phyloP scores from a whole-genome alignment of 2,329 filamentous ascomycete species.

The Proliferodiscus dingleyae region DNA sequence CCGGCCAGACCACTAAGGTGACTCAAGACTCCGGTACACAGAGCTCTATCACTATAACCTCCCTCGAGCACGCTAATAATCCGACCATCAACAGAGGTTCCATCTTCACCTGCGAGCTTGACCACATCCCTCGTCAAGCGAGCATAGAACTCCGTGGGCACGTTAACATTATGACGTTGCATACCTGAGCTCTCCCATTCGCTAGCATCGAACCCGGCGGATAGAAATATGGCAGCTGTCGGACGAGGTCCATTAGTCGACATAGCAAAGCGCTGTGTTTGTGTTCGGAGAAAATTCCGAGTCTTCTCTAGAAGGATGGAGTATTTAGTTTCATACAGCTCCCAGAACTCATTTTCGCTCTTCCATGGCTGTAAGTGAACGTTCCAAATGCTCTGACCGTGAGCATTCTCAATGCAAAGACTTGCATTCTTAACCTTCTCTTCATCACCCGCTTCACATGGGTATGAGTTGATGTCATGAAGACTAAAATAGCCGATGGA shows the following conservation, averaged over 20 bases:
- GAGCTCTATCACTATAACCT: slow-evolving; percentile 88
- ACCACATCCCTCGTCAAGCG: slow-evolving; percentile 83
- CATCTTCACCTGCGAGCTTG: slow-evolving; percentile 73
- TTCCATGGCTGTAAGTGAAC: slow-evolving; percentile 89
- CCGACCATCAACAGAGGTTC: slow-evolving; percentile 71
- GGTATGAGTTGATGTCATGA: slow-evolving; percentile 98
- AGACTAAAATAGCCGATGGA: slow-evolving; percentile 94
- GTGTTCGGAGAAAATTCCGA: slow-evolving; percentile 66
- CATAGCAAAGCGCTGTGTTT: slow-evolving; percentile 60
- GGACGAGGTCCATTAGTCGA: slow-evolving; percentile 56
- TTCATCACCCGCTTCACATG: slow-evolving; percentile 88
- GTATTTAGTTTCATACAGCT: slow-evolving; percentile 78
- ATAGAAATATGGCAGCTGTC: slow-evolving; percentile 87
- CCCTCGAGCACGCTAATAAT: slow-evolving; percentile 93
- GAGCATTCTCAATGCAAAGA: slow-evolving; percentile 88
- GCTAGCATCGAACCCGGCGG: slow-evolving; percentile 93
- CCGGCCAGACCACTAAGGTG: slow-evolving; percentile 80
- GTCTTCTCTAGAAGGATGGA: slow-evolving; percentile 73
- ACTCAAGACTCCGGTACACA: slow-evolving; percentile 83
- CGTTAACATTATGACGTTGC: slow-evolving; percentile 94
- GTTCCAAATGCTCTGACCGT: slow-evolving; percentile 94
- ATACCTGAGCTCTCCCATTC: slow-evolving; percentile 90
- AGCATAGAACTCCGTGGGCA: slow-evolving; percentile 95
- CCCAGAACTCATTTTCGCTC: slow-evolving; percentile 80
- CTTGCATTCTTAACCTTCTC: slow-evolving; percentile 93